Evolutionary conservation across 768 basidiomycete species (phyloP), one percentile per base, ranked within the genome.

Genomic region (Boletales sp.): DNA sequence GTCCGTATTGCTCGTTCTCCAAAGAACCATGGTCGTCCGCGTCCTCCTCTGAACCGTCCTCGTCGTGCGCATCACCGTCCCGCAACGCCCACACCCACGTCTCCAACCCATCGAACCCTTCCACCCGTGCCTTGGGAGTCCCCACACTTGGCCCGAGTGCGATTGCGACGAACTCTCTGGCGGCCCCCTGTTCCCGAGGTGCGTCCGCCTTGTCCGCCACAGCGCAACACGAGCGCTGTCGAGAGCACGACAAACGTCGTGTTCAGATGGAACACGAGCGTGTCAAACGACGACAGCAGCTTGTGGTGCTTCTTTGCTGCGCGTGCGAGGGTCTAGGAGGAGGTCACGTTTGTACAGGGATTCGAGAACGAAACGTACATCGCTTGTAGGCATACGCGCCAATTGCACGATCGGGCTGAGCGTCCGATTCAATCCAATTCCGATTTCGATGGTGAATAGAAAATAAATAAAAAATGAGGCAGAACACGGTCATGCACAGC

Each of bases 181-280:
- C 46, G 0, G 31, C 13, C 19, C 57, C 52, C 36, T 13, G 42
- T 49, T 35, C 46, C 46, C 17, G 47, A 35, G 49, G 44, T 2
- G 3, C 28, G 15, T 2, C 13, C 34, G 14, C 11, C 12, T 5
- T 14, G 34, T 1, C 34, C 13, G 13, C 12, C 15, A 13, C 46
- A 36, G 21, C 58, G 53, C n/a, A 55, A 54, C 2, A 85, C 83
- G 17, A 87, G 69, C 0, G 88, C 83, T 0, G 82, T 82, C 1
- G 87, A 86, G 6, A 91, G 72, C 0, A 86, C 79, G 9, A 80
- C 75, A 61, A 90, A 90, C 0, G 89, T 89, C 0, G 87, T 87
- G 46, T 77, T 73, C 12, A 90, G 70, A 66, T 91, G 89, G 1
- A 85, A 90, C 0, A 81, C 70, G 17, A 91, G 75, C 1, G 79